Evolutionary conservation across 2,329 filamentous ascomycete genomes (phyloP).

Genomic region (Alternaria rosae): DNA sequence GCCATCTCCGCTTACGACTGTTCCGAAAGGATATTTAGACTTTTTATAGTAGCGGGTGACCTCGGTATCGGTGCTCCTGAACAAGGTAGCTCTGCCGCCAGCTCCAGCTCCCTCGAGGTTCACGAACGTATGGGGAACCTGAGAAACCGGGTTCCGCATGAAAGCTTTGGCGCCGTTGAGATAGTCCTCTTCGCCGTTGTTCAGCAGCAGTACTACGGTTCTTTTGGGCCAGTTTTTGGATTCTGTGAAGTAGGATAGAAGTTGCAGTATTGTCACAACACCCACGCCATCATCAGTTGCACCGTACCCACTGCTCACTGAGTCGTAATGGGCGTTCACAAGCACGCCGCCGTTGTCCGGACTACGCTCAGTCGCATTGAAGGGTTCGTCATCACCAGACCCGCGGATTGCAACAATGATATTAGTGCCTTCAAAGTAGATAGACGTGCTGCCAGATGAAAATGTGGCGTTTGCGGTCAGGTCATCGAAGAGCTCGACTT

Average conservation of each 20-base stretch:
- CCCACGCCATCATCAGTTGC: conserved; percentile 95
- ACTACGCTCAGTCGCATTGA: conserved; percentile 65
- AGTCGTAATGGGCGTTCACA: conserved; percentile 95
- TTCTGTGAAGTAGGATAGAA: conserved; percentile 83
- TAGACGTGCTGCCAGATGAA: conserved; percentile 59
- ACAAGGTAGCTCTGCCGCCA: conserved; percentile 85
- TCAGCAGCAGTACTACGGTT: conserved; percentile 84
- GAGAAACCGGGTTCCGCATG: conserved; percentile 79
- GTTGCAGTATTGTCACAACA: conserved; percentile 83
- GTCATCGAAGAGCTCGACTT: conserved; percentile 79
- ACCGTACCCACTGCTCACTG: conserved; percentile 88
- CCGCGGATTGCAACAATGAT: conserved; percentile 92
- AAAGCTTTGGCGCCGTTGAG: conserved; percentile 88
- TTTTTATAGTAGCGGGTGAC: conserved; percentile 80
- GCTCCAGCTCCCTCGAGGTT: conserved; percentile 96
- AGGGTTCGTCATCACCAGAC: conserved; percentile 72
- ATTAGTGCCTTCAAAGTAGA: conserved; percentile 94
- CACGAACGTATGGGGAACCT: conserved; percentile 84
- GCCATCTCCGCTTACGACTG: conserved; percentile 81
- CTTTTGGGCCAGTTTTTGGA: conserved; percentile 74
- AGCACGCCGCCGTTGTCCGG: conserved; percentile 77
- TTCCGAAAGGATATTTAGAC: conserved; percentile 79
- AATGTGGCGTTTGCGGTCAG: conserved; percentile 78
- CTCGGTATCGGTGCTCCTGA: conserved; percentile 86
- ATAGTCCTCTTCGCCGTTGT: conserved; percentile 95